Conservation (phyloP, 805 yeast species). For the Alloascoidea africana region DNA sequence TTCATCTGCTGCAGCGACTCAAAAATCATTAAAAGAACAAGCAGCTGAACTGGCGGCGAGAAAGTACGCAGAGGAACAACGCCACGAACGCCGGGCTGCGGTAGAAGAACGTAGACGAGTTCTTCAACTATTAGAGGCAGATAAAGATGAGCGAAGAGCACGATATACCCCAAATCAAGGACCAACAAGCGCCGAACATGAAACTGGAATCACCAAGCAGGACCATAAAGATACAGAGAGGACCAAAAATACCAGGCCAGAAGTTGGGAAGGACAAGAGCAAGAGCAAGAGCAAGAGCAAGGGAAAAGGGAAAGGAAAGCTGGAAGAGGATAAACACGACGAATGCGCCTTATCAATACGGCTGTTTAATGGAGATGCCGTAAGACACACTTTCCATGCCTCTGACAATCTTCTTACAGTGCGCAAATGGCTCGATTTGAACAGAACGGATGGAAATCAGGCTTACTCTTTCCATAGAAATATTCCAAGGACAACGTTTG, state of each 20-base stretch:
- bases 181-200: conserved; percentile 4
- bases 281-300: background rate
- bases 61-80: conserved; percentile 23
- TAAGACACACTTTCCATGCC: conserved; percentile 34
- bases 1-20: conserved; percentile 2
- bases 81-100: conserved; percentile 21
- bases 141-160: conserved; percentile 29
- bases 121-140: conserved; percentile 33
- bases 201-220: conserved; percentile 7
- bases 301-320: background rate
- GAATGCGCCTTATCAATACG: conserved; percentile 39
- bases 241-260: background rate
- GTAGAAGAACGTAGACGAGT: conserved; percentile 41
- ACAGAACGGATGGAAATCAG: conserved; percentile 30
- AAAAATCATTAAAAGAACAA: conserved; percentile 23
- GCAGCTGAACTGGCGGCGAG: conserved; percentile 23
- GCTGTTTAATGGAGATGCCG: conserved; percentile 48
- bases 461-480: conserved; percentile 32
- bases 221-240: conserved; percentile 4
- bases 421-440: conserved; percentile 40
- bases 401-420: conserved; percentile 36
- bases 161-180: conserved; percentile 8
- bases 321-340: conserved; percentile 8
- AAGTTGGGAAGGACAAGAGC: background rate
- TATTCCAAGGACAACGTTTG: conserved; percentile 47